These are phyloP conservation scores for Colletotrichum camelliae DNA, from an alignment of 2,329 filamentous ascomycete genomes.

Conservation along the genomic window DNA sequence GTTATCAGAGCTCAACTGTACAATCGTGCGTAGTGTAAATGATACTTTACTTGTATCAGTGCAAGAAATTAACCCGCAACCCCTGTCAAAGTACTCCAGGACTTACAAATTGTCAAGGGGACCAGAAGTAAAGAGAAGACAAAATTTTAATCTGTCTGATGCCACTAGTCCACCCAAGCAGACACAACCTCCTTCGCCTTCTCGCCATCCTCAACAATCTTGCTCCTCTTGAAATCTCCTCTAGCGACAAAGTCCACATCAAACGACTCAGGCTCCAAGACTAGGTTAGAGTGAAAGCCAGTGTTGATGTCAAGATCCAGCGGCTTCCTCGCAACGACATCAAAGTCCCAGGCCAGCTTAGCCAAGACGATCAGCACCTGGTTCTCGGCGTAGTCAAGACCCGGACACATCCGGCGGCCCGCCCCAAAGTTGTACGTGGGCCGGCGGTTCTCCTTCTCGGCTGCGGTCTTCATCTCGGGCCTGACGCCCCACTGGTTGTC, in stretches of 20 bases:
- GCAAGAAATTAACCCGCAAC: no score
- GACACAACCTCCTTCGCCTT: not conserved
- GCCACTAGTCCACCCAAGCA: not conserved
- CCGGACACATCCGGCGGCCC: constrained; percentile 52
- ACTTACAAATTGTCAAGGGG: no score
- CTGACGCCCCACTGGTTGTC: constrained; percentile 15
- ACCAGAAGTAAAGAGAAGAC: no score
- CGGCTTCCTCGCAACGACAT: constrained; percentile 30
- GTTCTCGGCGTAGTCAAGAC: constrained; percentile 53
- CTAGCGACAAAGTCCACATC: constrained; percentile 25
- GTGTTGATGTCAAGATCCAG: constrained; percentile 29
- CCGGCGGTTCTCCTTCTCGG: constrained; percentile 19
- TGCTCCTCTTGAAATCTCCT: constrained; percentile 16
- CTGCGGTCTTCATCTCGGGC: not conserved
- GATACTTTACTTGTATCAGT: no score
- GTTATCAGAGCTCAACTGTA: no score
- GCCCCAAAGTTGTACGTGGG: constrained; percentile 50
- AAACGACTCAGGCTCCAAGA: constrained; percentile 24
- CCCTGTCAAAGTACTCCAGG: no score
- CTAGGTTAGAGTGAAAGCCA: constrained; percentile 26
- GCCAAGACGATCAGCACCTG: constrained; percentile 44
- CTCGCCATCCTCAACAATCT: constrained; percentile 14
- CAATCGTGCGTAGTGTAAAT: no score
- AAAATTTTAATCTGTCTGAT: no score
- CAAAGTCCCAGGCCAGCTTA: constrained; percentile 55